phyloP scores from a whole-genome alignment of 169 alveolate genomes.

The Condylostoma magnum region DNA sequence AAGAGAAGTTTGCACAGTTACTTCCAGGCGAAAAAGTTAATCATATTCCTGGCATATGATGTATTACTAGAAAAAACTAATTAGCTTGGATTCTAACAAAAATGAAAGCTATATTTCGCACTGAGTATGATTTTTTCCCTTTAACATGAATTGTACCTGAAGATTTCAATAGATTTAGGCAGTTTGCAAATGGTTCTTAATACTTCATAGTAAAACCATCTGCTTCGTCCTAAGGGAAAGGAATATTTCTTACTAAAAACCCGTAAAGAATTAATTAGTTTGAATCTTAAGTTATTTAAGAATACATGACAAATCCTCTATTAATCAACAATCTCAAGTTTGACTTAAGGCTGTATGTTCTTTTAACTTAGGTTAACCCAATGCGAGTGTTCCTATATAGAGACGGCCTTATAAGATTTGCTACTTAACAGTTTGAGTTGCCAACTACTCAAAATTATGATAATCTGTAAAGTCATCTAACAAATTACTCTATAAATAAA shows the following conservation, averaged over 20 bases:
- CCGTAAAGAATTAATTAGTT: conserved; percentile 66
- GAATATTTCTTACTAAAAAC: conserved; percentile 71
- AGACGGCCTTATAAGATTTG: conserved; percentile 90
- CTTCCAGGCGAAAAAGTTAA: conserved; percentile 41
- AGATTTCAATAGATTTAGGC: conserved; percentile 66
- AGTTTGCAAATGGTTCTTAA: conserved; percentile 57
- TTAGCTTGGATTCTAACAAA: conserved; percentile 45
- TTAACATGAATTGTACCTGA: conserved; percentile 90
- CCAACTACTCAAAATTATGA: conserved; percentile 74
- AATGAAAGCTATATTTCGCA: conserved; percentile 59
- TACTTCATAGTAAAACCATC: conserved; percentile 92
- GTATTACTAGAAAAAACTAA: conserved; percentile 47
- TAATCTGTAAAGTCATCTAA: conserved; percentile 82
- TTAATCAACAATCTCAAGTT: conserved; percentile 90
- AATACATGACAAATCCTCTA: conserved; percentile 88
- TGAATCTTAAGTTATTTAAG: conserved; percentile 69
- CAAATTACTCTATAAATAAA: conserved; percentile 90
- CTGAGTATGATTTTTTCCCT: conserved; percentile 89
- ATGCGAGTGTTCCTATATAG: conserved; percentile 63
- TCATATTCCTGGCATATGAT: conserved; percentile 57
- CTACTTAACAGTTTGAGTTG: conserved; percentile 77
- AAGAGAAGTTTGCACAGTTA: conserved; percentile 38
- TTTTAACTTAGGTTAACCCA: conserved; percentile 91
- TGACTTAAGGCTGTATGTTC: conserved; percentile 92
- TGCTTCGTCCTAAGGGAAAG: conserved; percentile 88